phyloP scores from a whole-genome alignment of 2,329 filamentous ascomycete species.

The Aspergillus ochraceoroseus region DNA sequence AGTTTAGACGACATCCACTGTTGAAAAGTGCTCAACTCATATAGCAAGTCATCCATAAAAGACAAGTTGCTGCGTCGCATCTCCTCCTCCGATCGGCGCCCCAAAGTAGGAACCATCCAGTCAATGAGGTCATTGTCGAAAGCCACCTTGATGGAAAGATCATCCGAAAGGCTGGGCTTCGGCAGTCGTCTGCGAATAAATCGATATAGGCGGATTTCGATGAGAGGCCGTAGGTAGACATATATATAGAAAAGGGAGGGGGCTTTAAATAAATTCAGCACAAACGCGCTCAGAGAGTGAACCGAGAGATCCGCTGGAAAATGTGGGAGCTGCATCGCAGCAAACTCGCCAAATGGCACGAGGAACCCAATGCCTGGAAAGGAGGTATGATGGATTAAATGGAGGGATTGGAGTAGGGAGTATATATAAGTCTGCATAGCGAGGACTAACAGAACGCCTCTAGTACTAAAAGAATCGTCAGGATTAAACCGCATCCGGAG shows the following conservation, averaged over 20 bases:
- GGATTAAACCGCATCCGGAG: neutral
- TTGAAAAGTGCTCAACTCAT: slow-evolving; percentile 32
- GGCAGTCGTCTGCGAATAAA: slow-evolving; percentile 40
- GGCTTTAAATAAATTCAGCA: slow-evolving; percentile 28
- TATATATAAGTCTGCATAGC: slow-evolving; percentile 43
- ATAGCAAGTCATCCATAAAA: slow-evolving; percentile 36
- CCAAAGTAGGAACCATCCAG: slow-evolving; percentile 41
- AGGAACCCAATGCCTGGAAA: slow-evolving; percentile 32
- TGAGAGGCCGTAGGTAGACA: slow-evolving; percentile 35
- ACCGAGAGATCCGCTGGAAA: slow-evolving; percentile 29
- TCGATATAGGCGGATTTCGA: slow-evolving; percentile 40
- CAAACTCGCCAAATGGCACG: slow-evolving; percentile 36
- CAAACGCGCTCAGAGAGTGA: slow-evolving; percentile 25
- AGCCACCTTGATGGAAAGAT: slow-evolving; percentile 41
- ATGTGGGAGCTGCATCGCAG: slow-evolving; percentile 33
- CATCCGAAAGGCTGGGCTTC: slow-evolving; percentile 40
- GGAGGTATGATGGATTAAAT: slow-evolving; percentile 34
- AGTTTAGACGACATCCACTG: slow-evolving; percentile 34
- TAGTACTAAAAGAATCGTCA: slow-evolving; percentile 26
- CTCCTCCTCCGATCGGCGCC: slow-evolving; percentile 41
- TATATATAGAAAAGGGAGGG: slow-evolving; percentile 37
- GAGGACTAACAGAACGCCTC: slow-evolving; percentile 34
- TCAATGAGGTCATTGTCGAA: slow-evolving; percentile 43
- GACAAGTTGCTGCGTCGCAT: slow-evolving; percentile 35
- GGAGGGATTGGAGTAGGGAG: slow-evolving; percentile 41